Base-by-base conservation (phyloP, 805 yeast species). In the Kodamaea jinghongensis region DNA sequence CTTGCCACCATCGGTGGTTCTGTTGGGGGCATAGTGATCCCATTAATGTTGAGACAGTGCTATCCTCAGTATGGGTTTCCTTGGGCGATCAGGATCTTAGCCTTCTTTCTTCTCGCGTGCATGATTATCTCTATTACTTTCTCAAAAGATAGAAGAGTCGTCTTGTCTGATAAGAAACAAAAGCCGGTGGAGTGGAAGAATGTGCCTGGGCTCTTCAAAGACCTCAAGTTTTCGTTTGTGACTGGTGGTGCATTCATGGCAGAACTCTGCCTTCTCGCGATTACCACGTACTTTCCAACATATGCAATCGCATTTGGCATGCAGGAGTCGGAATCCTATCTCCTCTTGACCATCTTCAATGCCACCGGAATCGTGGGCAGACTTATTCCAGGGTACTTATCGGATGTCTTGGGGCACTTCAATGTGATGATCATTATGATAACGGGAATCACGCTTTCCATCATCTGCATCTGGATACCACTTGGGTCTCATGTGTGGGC, bases 391-490 rank as follows among this genome's bases (percentile, higher is more conserved):
- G 84, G 83, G 3, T 56, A 63, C 35, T 43, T 71, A 3, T 80
- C 85, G 2, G 86, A 79, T 50, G 52, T 52, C 22, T 48, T 65
- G 34, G 88, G 88, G 3, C 65, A 73, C 15, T 79, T 73, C 56
- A 82, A 80, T 52, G 69, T 79, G 38, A 75, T 79, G 75, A 56
- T 70, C 8, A 31, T 66, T 2, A 71, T 79, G 63, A 55, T 75
- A n/a, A 25, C 56, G 2, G 59, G 77, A 6, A 63, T 76, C n/a
- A 61, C 72, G 1, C 9, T 81, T 0, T 56, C 76, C 13, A 67
- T 77, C 2, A 62, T 83, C 34, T 66, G 69, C 0, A 50, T 83
- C n/a, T 82, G 89, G 89, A 58, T 81, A 14, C 89, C 90, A 1
- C 74, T 80, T 40, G 88, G 86, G 0, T 42, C 54, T 6, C 48